Conservation (phyloP, 2,329 filamentous ascomycete species). For the Stylonectria norvegica region DNA sequence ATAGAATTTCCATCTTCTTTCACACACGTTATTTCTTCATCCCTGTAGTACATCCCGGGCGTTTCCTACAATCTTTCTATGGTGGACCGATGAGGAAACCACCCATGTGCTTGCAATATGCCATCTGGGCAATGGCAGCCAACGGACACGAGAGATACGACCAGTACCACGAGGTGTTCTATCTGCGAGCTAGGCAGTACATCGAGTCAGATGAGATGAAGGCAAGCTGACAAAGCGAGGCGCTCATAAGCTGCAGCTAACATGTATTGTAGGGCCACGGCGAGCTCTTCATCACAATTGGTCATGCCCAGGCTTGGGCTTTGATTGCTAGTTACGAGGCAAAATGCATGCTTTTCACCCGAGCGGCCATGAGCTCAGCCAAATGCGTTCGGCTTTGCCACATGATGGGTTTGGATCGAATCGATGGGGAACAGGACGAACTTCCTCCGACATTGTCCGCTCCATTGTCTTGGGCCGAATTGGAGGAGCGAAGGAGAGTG, state of each 20-base stretch:
- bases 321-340: constrained; percentile 77
- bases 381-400: constrained; percentile 66
- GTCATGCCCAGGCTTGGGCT: constrained; percentile 76
- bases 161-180: constrained; percentile 72
- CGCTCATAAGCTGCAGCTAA: background rate
- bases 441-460: constrained; percentile 72
- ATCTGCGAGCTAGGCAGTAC: constrained; percentile 77
- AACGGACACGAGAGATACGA: constrained; percentile 69
- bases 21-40: constrained; percentile 66
- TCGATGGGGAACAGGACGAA: constrained; percentile 64
- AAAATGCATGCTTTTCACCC: constrained; percentile 77
- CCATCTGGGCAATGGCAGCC: constrained; percentile 80
- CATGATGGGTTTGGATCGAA: constrained; percentile 80
- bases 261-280: constrained; percentile 56
- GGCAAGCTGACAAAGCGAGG: constrained; percentile 31
- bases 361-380: constrained; percentile 79
- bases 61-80: constrained; percentile 73
- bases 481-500: constrained; percentile 70
- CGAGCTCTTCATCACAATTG: constrained; percentile 74
- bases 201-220: constrained; percentile 81
- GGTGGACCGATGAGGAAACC: constrained; percentile 70
- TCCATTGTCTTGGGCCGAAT: constrained; percentile 74
- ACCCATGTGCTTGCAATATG: constrained; percentile 78
- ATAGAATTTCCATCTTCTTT: constrained; percentile 72
- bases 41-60: constrained; percentile 74